phyloP scores from a whole-genome alignment of 768 basidiomycete species.

The Lactarius trivialis region DNA sequence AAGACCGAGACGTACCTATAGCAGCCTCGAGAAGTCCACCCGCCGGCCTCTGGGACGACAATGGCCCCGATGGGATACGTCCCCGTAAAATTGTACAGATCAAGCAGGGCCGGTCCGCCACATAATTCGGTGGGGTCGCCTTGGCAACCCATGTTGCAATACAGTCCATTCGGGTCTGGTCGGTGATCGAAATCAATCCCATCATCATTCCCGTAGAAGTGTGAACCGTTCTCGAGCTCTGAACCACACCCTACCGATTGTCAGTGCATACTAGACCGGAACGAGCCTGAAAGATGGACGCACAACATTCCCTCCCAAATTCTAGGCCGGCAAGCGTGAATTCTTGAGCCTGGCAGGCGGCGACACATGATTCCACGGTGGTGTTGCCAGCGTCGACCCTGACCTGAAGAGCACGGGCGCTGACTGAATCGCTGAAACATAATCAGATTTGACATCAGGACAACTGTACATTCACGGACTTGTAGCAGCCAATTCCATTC shows the following conservation, averaged over 20 bases:
- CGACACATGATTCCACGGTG: no score
- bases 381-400: no score
- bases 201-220: neutral
- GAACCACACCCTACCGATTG: neutral
- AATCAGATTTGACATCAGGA: no score
- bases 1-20: neutral
- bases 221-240: neutral
- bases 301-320: no score
- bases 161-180: neutral
- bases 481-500: no score
- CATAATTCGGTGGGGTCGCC: slow-evolving; percentile 7
- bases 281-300: slow-evolving; percentile 28
- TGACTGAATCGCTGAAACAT: no score
- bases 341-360: no score
- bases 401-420: no score
- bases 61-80: neutral
- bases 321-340: no score
- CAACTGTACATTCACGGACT: no score
- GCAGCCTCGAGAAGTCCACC: neutral
- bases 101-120: neutral
- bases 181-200: neutral
- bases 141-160: slow-evolving; percentile 6
- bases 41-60: neutral
- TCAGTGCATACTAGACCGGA: no score
- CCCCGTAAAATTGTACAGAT: slow-evolving; percentile 8